Conservation (phyloP, 139 green algal species). For the Haematococcus lacustris region DNA sequence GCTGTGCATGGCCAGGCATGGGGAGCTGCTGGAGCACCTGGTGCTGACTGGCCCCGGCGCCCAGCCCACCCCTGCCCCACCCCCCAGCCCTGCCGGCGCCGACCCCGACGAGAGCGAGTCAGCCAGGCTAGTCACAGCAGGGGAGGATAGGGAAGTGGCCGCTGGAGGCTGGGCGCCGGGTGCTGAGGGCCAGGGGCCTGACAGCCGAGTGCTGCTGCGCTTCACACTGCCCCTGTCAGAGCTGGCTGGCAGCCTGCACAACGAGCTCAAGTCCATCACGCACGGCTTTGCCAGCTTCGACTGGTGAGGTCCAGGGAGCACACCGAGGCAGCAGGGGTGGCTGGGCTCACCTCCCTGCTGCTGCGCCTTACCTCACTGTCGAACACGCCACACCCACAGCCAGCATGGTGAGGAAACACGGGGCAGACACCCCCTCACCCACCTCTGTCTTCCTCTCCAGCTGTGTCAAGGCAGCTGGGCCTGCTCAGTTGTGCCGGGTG, state of each 20-base stretch:
- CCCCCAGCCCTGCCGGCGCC: no score
- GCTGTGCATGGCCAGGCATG: constrained; percentile 56
- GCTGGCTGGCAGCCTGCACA: constrained; percentile 80
- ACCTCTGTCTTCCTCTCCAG: no score
- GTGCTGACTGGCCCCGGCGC: constrained; percentile 26
- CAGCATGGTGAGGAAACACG: no score
- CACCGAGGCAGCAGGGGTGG: no score
- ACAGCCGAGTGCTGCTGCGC: constrained; percentile 47
- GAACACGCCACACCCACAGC: no score
- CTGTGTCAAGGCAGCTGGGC: no score
- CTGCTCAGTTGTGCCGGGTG: no score
- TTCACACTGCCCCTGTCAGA: constrained; percentile 75
- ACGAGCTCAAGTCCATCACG: constrained; percentile 74
- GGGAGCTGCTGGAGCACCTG: constrained; percentile 65
- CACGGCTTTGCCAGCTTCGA: constrained; percentile 39
- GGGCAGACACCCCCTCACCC: no score
- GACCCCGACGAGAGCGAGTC: no score
- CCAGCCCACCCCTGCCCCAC: background rate
- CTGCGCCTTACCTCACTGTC: no score
- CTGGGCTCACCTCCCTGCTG: no score
- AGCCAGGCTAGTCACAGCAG: constrained; percentile 1
- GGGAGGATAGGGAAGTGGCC: background rate
- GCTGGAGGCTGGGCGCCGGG: background rate
- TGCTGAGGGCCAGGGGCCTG: background rate
- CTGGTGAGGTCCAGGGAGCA: no score